A percentile compares a stretch with the other conserved stretches of the same genome.
These are phyloP conservation scores for Russula emetica DNA, from an alignment of 768 basidiomycete genomes.

Conservation along the genomic window DNA sequence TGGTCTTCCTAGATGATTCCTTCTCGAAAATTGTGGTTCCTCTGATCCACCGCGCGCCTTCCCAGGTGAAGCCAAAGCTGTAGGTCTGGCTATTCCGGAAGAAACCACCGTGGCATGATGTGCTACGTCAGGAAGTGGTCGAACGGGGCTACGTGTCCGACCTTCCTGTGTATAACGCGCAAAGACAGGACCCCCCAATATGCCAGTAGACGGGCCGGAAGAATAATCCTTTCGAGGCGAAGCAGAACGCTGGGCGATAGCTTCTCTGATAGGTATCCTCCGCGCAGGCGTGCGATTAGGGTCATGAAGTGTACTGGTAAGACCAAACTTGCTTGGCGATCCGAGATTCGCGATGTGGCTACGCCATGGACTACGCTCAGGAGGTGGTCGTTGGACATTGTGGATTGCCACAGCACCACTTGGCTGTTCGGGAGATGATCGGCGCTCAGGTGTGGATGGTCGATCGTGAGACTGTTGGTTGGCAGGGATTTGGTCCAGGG, in stretches of 20 bases:
- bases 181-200: conserved; percentile 27
- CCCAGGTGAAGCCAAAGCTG: background rate
- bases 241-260: conserved; percentile 14
- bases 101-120: background rate
- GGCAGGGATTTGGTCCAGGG: conserved; percentile 12
- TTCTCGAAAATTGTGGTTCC: conserved; percentile 18
- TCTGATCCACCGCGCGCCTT: conserved; percentile 26
- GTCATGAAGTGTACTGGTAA: conserved; percentile 13
- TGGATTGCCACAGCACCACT: conserved; percentile 1
- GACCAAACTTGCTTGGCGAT: conserved; percentile 22
- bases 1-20: conserved; percentile 1
- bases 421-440: conserved; percentile 8
- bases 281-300: conserved; percentile 26
- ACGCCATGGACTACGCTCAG: conserved; percentile 26
- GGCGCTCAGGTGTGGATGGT: conserved; percentile 20
- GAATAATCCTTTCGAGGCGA: conserved; percentile 14
- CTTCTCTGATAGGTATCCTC: conserved; percentile 26
- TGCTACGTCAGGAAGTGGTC: conserved; percentile 2
- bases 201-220: conserved; percentile 10
- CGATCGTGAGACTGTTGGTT: background rate
- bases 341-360: conserved; percentile 10
- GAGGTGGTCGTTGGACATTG: conserved; percentile 24
- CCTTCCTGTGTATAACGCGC: conserved; percentile 14
- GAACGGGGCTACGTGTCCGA: conserved; percentile 19
- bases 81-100: conserved; percentile 6